A percentile compares a stretch with the other conserved stretches of the same genome.
Conservation (phyloP, 805 yeast genomes). For the Cyberlindnera veronae region DNA sequence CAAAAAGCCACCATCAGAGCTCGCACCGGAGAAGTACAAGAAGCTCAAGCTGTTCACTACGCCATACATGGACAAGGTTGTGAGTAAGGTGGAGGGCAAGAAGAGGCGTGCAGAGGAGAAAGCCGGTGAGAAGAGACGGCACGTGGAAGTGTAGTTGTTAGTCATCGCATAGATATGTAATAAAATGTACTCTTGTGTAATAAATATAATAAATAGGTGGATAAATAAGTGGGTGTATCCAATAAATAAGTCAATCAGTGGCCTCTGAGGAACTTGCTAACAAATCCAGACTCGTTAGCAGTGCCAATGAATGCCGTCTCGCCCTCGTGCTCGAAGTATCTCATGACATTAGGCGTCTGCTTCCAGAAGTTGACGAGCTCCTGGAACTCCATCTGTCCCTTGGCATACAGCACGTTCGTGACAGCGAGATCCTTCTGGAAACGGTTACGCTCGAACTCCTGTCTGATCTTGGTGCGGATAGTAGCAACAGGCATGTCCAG, state of each 20-base stretch:
- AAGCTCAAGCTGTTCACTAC: conserved; percentile 66
- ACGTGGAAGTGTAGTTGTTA: no score
- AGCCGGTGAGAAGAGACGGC: not conserved
- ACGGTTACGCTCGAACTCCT: conserved; percentile 84
- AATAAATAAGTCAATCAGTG: conserved; percentile 5
- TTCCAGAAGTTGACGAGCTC: conserved; percentile 88
- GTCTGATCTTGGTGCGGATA: conserved; percentile 80
- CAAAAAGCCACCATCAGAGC: conserved; percentile 57
- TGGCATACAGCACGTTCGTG: conserved; percentile 65
- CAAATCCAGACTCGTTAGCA: conserved; percentile 58
- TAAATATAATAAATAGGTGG: conserved; percentile 6
- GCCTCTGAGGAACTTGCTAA: conserved; percentile 71
- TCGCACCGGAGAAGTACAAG: conserved; percentile 67
- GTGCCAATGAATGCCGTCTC: no score
- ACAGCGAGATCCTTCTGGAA: conserved; percentile 64
- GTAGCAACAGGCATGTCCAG: conserved; percentile 74
- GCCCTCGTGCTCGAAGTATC: conserved; percentile 70
- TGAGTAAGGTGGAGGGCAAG: conserved; percentile 43
- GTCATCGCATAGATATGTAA: no score
- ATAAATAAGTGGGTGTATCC: conserved; percentile 1
- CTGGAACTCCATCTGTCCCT: conserved; percentile 90
- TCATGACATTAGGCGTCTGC: conserved; percentile 80
- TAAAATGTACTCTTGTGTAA: not conserved
- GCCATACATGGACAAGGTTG: conserved; percentile 63
- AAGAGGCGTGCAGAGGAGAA: conserved; percentile 16